phyloP scores from a whole-genome alignment of 2,329 filamentous ascomycete genomes.

The Tolypocladium tundrense region DNA sequence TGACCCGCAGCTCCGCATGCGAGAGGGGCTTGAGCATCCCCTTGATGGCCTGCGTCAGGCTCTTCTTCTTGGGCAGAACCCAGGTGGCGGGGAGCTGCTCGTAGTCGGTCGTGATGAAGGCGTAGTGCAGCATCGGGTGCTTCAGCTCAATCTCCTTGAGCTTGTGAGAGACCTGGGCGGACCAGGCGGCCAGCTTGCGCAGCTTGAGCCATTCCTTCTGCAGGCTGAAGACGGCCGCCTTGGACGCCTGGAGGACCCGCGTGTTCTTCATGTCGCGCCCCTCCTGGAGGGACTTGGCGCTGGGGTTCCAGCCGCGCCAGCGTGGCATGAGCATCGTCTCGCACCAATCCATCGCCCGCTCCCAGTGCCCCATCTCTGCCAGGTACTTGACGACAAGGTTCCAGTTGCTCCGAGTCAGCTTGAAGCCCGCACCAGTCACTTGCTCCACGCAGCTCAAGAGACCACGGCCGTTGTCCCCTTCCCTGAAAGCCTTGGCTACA shows the following conservation, averaged over 20 bases:
- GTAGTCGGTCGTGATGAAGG: constrained; percentile 24
- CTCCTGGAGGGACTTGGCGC: constrained; percentile 16
- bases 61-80: constrained; percentile 11
- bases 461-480: constrained; percentile 29
- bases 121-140: constrained; percentile 30
- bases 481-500: constrained; percentile 35
- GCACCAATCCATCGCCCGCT: constrained; percentile 62
- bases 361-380: constrained; percentile 44
- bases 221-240: constrained; percentile 35
- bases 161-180: constrained; percentile 29
- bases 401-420: constrained; percentile 68
- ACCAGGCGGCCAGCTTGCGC: constrained; percentile 38
- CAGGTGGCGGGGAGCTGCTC: constrained; percentile 16
- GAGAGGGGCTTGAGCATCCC: constrained; percentile 18
- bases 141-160: constrained; percentile 25
- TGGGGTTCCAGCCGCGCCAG: constrained; percentile 61
- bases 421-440: constrained; percentile 59
- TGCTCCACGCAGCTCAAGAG: constrained; percentile 41
- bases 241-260: constrained; percentile 19
- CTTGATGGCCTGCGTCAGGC: constrained; percentile 17
- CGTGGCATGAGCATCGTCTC: constrained; percentile 68
- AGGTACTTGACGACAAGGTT: constrained; percentile 66
- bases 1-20: constrained; percentile 16
- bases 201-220: constrained; percentile 40
- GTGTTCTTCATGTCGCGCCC: constrained; percentile 26